These are phyloP conservation scores for Kwoniella sp. DNA, from an alignment of 768 basidiomycete species.

Conservation along the genomic window DNA sequence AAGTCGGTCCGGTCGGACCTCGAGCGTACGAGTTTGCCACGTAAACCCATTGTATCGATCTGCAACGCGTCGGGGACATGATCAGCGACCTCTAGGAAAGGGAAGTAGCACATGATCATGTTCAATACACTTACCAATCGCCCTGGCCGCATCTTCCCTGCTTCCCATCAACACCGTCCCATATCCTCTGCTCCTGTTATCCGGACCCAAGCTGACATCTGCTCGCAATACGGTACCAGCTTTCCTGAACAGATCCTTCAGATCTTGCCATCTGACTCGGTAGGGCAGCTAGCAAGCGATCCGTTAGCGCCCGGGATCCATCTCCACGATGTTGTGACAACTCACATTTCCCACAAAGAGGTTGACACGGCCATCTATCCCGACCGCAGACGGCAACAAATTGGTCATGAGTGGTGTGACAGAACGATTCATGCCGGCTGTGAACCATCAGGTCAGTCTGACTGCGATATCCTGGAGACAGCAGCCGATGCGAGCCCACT, in stretches of 20 bases:
- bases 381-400: constrained; percentile 41
- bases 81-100: background rate
- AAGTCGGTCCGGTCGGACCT: constrained; percentile 83
- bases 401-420: constrained; percentile 41
- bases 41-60: constrained; percentile 94
- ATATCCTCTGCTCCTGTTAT: constrained; percentile 85
- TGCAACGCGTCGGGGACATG: constrained; percentile 1
- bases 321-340: constrained; percentile 14
- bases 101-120: too few species aligned
- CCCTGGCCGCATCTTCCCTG: constrained; percentile 89
- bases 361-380: constrained; percentile 79
- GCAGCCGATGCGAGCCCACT: constrained; percentile 1
- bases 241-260: constrained; percentile 94
- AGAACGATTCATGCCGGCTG: constrained; percentile 20
- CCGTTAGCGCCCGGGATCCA: too few species aligned
- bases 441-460: background rate
- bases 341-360: constrained; percentile 93
- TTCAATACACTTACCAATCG: constrained; percentile 59
- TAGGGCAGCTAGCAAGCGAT: constrained; percentile 85
- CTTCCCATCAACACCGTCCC: constrained; percentile 91
- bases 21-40: constrained; percentile 91
- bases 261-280: constrained; percentile 96
- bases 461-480: background rate
- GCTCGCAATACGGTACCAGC: constrained; percentile 84
- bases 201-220: constrained; percentile 71